Evolutionary conservation across 371 early-diverging fungal species (phyloP), one percentile per base, ranked within the genome.

Genomic region (Haplosporangium sp.): DNA sequence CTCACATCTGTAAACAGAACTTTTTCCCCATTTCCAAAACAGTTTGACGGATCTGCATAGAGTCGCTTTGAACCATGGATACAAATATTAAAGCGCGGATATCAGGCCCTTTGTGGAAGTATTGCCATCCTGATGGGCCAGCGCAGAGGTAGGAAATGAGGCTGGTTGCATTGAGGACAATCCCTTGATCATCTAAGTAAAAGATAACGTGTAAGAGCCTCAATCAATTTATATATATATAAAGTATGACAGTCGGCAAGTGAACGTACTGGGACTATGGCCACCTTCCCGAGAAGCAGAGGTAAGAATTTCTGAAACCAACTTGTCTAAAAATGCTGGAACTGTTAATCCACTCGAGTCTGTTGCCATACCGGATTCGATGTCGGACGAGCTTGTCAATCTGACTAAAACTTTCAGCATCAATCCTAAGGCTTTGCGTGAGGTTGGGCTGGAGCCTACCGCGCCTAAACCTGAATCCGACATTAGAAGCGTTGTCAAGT

Each of bases 41-140:
- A 5, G 74, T 76, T 47, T 82, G 69, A 17, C 85, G 77, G 57
- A 84, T 77, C 45, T 84, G 84, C 59, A 72, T 77, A 10, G 84
- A 85, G 44, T 82, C 76, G 38, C 84, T 84, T 38, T 82, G 63
- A 7, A 84, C 74, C 67, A 85, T 71, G 37, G 84, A 83, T 6
- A 77, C 66, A 34, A 72, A 72, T 40, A 85, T 64, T 61, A 84
- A 67, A 9, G 84, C 74, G 17, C 78, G 70, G 37, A 85, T 65
- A 44, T 77, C 71, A 3, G 74, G 59, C 17, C 74, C 72, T 13
- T 50, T 67, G 19, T 82, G 76, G 47, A 85, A 77, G 45, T 81
- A 59, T 4, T 71, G 64, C 81, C 81, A 81, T 3, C 81, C 81
- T 4, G 45, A 39, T 7, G 81, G 75, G 3, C 81, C 81, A 2